A percentile compares a stretch with the other conserved stretches of the same genome.
Conservation (phyloP, 1,284 basidiomycete genomes). For the Sanghuangporus weigelae region DNA sequence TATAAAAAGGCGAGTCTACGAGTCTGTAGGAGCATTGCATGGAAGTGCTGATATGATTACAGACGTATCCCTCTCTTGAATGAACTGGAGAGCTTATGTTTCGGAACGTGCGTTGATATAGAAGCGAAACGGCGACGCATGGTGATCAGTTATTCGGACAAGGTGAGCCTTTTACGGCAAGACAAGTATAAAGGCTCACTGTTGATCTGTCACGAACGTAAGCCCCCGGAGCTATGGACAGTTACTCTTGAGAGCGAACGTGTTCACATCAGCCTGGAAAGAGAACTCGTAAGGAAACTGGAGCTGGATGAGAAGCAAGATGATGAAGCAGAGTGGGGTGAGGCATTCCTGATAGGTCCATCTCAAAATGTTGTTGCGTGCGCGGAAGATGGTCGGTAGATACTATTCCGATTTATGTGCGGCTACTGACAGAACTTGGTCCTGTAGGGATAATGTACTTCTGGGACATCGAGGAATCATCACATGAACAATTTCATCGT, state of each 20-base stretch:
- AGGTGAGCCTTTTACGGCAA: constrained; percentile 3
- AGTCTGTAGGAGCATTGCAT: not conserved
- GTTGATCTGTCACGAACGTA: not conserved
- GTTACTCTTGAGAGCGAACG: not conserved
- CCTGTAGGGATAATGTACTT: constrained; percentile 7
- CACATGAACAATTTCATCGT: not conserved
- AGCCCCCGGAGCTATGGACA: constrained; percentile 15
- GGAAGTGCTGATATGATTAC: not conserved
- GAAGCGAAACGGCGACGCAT: not conserved
- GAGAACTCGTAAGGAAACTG: not conserved
- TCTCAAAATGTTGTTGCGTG: constrained; percentile 6
- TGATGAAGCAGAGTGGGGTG: constrained; percentile 9
- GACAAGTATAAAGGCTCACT: no score
- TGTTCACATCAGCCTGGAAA: not conserved
- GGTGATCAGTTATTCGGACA: constrained; percentile 8
- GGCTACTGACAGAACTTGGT: not conserved
- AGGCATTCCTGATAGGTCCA: constrained; percentile 14
- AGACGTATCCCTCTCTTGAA: constrained; percentile 11
- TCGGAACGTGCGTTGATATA: not conserved
- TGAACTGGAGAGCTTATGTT: constrained; percentile 10
- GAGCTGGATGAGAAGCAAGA: constrained; percentile 1
- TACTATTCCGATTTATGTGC: not conserved
- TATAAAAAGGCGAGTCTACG: not conserved
- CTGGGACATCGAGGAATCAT: not conserved
- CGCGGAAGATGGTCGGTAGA: constrained; percentile 6